Evolutionary conservation across 2,329 filamentous ascomycete species (phyloP).

Genomic region (Raffaelea deltoideospora): DNA sequence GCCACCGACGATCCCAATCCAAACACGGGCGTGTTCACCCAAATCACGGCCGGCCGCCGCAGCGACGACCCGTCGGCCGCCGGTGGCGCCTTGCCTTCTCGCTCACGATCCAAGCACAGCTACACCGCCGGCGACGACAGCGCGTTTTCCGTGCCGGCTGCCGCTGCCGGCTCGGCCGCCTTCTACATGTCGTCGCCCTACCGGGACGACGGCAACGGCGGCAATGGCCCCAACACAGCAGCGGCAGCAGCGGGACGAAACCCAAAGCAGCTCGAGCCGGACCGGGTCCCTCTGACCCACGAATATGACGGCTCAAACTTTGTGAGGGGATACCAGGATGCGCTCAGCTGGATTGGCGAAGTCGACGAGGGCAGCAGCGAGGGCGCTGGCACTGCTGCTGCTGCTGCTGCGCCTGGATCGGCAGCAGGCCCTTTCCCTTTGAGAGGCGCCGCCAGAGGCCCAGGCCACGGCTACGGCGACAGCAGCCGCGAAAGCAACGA

Average conservation of each 20-base stretch:
- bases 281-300: conserved; percentile 25
- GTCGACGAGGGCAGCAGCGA: conserved; percentile 15
- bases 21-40: too few species aligned
- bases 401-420: conserved; percentile 3
- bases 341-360: conserved; percentile 22
- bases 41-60: too few species aligned
- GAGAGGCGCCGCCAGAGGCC: neutral
- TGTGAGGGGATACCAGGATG: conserved; percentile 24
- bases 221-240: too few species aligned
- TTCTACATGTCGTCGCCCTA: too few species aligned
- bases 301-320: conserved; percentile 34
- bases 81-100: neutral
- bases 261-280: conserved; percentile 5
- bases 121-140: too few species aligned
- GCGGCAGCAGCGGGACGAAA: conserved; percentile 9
- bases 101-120: too few species aligned
- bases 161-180: too few species aligned
- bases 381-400: conserved; percentile 1
- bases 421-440: too few species aligned
- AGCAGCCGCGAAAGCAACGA: neutral
- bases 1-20: conserved; percentile 2
- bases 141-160: too few species aligned
- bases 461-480: neutral
- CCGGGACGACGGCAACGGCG: too few species aligned
- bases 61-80: conserved; percentile 2